Conservation (phyloP, 257 asterid genomes). For the Solanum pinnatisectum region DNA sequence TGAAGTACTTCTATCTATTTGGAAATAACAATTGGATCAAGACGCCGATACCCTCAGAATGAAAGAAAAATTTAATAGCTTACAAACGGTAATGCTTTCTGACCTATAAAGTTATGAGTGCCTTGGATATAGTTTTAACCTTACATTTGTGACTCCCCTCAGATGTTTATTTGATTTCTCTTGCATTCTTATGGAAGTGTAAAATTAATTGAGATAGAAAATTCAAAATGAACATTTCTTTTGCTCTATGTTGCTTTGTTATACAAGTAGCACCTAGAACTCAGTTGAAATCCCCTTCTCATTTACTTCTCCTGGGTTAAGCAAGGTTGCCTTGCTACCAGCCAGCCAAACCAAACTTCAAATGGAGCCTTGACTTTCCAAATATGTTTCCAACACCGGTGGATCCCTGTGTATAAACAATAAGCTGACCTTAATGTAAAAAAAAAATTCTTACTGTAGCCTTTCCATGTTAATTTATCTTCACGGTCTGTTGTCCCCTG, state of each 20-base stretch:
- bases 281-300: too few relatives aligned
- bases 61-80: constrained; percentile 56
- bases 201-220: too few relatives aligned
- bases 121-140: too few relatives aligned
- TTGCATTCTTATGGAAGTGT: too few relatives aligned
- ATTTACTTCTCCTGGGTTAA: too few relatives aligned
- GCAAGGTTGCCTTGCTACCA: background rate
- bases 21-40: constrained; percentile 76
- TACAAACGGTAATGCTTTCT: constrained; percentile 50
- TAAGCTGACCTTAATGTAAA: background rate
- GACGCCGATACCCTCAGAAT: constrained; percentile 67
- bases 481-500: background rate
- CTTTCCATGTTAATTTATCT: background rate
- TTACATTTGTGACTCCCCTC: too few relatives aligned
- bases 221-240: too few relatives aligned
- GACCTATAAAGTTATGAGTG: background rate
- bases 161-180: too few relatives aligned
- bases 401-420: background rate
- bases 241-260: too few relatives aligned
- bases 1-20: constrained; percentile 57
- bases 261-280: too few relatives aligned
- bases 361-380: background rate
- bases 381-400: background rate
- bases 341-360: background rate
- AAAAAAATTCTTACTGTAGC: background rate